Percentiles rank a stretch among this genome's conserved stretches.
Evolutionary conservation across 2,329 filamentous ascomycete genomes (phyloP).

Genomic region (Venturia pyrina): DNA sequence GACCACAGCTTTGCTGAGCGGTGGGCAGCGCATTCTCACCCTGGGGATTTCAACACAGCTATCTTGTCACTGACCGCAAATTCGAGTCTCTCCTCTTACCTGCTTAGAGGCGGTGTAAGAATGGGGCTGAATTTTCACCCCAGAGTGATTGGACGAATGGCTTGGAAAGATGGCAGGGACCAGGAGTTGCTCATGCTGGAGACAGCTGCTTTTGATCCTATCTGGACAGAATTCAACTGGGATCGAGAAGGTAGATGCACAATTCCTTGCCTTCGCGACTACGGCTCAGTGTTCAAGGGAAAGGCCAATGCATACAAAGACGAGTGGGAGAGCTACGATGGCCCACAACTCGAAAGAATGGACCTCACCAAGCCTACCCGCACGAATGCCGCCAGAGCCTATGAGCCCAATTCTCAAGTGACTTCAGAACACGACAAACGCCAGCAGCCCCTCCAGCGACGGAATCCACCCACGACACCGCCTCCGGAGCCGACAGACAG

Average conservation of each 20-base stretch:
- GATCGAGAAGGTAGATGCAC: constrained; percentile 42
- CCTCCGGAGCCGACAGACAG: constrained; percentile 20
- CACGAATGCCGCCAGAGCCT: not conserved
- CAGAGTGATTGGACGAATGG: constrained; percentile 45
- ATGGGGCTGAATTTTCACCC: constrained; percentile 51
- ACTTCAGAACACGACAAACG: constrained; percentile 9
- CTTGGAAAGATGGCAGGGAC: constrained; percentile 45
- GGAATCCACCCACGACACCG: constrained; percentile 6
- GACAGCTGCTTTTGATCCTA: constrained; percentile 46
- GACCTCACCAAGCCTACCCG: constrained; percentile 17
- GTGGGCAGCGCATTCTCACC: constrained; percentile 43
- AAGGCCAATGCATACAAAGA: constrained; percentile 35
- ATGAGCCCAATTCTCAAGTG: constrained; percentile 5
- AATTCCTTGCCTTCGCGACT: constrained; percentile 45
- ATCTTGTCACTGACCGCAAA: constrained; percentile 48
- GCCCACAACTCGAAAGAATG: constrained; percentile 29
- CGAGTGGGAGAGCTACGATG: constrained; percentile 45
- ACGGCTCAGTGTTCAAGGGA: constrained; percentile 42
- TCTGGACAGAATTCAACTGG: constrained; percentile 49
- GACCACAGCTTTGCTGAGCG: constrained; percentile 45
- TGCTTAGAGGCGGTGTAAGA: constrained; percentile 44
- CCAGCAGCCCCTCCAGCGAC: not conserved
- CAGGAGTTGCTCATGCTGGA: constrained; percentile 48
- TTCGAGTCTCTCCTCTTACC: constrained; percentile 43
- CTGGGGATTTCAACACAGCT: constrained; percentile 48